A percentile compares a stretch with the other conserved stretches of the same genome.
These are phyloP conservation scores for Phoma herbarum DNA, from an alignment of 2,329 filamentous ascomycete genomes.

Conservation along the genomic window DNA sequence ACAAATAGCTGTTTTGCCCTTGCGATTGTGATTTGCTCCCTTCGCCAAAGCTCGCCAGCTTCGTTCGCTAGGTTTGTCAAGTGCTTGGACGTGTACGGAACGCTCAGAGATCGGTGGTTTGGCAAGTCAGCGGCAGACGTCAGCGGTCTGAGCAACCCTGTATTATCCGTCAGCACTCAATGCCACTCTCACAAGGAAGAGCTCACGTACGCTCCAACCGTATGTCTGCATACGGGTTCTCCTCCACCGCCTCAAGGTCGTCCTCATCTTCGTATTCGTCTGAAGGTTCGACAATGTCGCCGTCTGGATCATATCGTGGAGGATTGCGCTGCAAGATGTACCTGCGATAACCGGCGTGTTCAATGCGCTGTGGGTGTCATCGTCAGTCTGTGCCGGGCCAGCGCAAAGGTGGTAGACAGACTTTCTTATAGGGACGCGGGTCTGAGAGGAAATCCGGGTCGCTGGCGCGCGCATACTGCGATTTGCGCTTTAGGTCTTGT, in stretches of 20 bases:
- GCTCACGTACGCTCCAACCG: constrained; percentile 70
- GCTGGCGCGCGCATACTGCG: constrained; percentile 74
- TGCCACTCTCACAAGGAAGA: not conserved
- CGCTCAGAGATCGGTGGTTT: constrained; percentile 76
- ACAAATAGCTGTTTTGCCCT: constrained; percentile 78
- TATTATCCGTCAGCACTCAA: constrained; percentile 4
- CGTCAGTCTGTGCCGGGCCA: constrained; percentile 24
- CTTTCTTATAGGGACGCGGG: constrained; percentile 75
- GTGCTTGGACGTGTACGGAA: constrained; percentile 77
- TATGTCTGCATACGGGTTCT: constrained; percentile 78
- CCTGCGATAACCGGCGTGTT: constrained; percentile 76
- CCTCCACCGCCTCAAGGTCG: constrained; percentile 67
- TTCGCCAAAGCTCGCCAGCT: constrained; percentile 74
- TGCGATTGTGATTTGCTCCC: constrained; percentile 77
- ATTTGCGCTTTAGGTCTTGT: constrained; percentile 79
- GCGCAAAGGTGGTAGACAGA: constrained; percentile 48
- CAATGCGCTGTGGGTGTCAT: constrained; percentile 65
- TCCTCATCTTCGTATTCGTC: constrained; percentile 73
- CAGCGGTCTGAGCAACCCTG: constrained; percentile 78
- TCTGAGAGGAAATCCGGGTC: constrained; percentile 68
- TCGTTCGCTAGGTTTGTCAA: constrained; percentile 75
- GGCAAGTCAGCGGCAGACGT: constrained; percentile 78
- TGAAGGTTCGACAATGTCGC: constrained; percentile 77
- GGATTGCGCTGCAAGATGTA: constrained; percentile 79
- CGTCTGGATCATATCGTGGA: constrained; percentile 77